Evolutionary conservation across 2,329 filamentous ascomycete species (phyloP), one percentile per base, ranked within the genome.

Genomic region (Diaporthe ilicicola): DNA sequence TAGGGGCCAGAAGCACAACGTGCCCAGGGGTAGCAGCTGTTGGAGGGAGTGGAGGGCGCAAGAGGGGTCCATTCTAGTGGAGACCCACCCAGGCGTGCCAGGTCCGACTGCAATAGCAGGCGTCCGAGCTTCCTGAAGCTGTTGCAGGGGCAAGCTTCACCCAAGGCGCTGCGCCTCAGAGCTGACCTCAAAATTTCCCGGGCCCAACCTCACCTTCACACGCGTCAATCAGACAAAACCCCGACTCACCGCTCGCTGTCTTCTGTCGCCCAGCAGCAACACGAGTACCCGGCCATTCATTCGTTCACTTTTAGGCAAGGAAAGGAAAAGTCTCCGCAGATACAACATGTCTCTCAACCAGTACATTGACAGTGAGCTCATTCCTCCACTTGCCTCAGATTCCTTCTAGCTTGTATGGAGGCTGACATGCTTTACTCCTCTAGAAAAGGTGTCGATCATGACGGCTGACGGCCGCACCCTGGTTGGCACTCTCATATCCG

Each of bases 401-500:
- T 22, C 19, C 19, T 27, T 42, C 7, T 19, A 37, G 22, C 48
- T 29, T 32, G 44, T 27, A 34, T 34, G 6, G 19, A 10, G 42
- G n/a, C 24, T 62, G 50, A 62, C 46, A 24, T 42, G 19, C 24
- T 42, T 9, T 53, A 42, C 34, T 50, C 27, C 34, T 34, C 37
- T 32, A 98, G 96, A 97, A 83, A 97, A 94, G 82, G 94, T 98
- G 76, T 88, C 95, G 71, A 92, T 98, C 78, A 89, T 98, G 74
- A 98, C 96, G 34, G 92, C 94, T 76, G 96, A 98, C 82, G 96
- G 95, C 65, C 92, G 95, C 77, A 97, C 94, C 56, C 84, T 95
- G 27, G 88, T 94, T 73, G 96, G 96, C 72, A 95, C 88, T 2
- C 90, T 99, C 67, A 86, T 95, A 61, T 94, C 93, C 54, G 94